Percentiles rank a stretch among this genome's conserved stretches.
Conservation (phyloP, 495 filamentous ascomycete genomes). For the Penicillium cosmopolitanum region DNA sequence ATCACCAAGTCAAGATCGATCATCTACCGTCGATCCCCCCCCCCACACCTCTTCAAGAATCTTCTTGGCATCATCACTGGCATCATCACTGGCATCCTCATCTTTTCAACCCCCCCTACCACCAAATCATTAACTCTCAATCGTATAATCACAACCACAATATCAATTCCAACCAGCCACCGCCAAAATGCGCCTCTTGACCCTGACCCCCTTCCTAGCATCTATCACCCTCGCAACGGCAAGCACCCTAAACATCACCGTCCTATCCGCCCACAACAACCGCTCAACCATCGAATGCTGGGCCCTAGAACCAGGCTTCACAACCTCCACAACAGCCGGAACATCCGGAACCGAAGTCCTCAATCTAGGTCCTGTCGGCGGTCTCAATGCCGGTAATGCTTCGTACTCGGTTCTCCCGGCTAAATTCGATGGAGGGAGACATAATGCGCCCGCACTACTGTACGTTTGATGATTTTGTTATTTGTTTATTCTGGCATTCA, state of each 20-base stretch:
- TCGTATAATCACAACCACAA: neutral
- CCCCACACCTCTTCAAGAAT: neutral
- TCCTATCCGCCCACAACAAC: constrained; percentile 39
- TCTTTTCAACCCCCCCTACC: neutral
- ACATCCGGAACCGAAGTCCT: constrained; percentile 40
- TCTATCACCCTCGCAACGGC: constrained; percentile 21
- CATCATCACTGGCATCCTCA: constrained; percentile 1
- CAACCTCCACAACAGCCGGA: constrained; percentile 44
- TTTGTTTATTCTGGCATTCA: neutral
- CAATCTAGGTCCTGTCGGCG: constrained; percentile 35
- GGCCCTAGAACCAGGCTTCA: constrained; percentile 48
- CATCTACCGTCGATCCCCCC: neutral
- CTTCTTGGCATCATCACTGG: constrained; percentile 8
- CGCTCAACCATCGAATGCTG: constrained; percentile 59
- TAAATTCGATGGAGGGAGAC: constrained; percentile 52
- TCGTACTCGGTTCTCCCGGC: constrained; percentile 47
- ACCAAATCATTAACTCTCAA: neutral
- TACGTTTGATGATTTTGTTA: constrained; percentile 28
- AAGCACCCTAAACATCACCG: constrained; percentile 45
- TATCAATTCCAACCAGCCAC: neutral
- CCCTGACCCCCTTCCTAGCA: constrained; percentile 25
- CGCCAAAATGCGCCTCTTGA: constrained; percentile 26
- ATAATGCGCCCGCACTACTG: constrained; percentile 56
- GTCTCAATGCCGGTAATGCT: constrained; percentile 30
- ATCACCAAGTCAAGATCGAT: too few relatives aligned